Evolutionary conservation across 768 basidiomycete genomes (phyloP).

Genomic region (Lactarius vividus): DNA sequence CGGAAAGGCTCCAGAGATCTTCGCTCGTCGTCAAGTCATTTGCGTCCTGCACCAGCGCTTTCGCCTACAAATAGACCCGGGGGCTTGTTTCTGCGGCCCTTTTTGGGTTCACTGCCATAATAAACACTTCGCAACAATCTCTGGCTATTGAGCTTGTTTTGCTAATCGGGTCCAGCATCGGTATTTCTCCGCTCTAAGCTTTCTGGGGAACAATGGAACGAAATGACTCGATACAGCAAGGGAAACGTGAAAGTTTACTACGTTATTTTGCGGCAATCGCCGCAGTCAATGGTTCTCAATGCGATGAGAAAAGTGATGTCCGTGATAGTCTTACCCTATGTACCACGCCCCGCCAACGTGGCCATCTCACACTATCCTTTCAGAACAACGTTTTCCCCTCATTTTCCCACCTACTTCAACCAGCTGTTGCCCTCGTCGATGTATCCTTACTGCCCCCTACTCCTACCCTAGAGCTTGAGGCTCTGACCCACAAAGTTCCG

Average conservation of each 20-base stretch:
- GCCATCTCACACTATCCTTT: conserved; percentile 15
- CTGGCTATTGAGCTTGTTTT: background rate
- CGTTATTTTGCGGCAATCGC: conserved; percentile 8
- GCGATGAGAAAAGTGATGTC: conserved; percentile 18
- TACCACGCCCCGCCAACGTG: conserved; percentile 22
- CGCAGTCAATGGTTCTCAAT: background rate
- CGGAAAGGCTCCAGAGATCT: background rate
- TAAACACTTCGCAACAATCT: background rate
- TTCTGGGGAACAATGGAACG: background rate
- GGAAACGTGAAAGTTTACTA: background rate
- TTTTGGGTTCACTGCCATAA: background rate
- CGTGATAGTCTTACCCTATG: conserved; percentile 12
- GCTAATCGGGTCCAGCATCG: conserved; percentile 1
- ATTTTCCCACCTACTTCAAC: conserved; percentile 24
- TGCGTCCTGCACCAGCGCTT: background rate
- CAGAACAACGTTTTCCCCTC: conserved; percentile 20
- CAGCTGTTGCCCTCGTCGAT: background rate
- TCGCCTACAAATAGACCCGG: background rate
- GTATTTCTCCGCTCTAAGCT: background rate
- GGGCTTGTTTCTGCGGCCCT: background rate
- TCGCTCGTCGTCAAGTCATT: conserved; percentile 4
- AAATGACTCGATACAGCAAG: background rate
- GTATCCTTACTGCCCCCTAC: background rate
- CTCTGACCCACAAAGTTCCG: background rate
- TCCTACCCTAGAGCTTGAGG: conserved; percentile 4